These are phyloP conservation scores for Cladosporium cucumerinum DNA, from an alignment of 2,329 filamentous ascomycete species.

Conservation along the genomic window DNA sequence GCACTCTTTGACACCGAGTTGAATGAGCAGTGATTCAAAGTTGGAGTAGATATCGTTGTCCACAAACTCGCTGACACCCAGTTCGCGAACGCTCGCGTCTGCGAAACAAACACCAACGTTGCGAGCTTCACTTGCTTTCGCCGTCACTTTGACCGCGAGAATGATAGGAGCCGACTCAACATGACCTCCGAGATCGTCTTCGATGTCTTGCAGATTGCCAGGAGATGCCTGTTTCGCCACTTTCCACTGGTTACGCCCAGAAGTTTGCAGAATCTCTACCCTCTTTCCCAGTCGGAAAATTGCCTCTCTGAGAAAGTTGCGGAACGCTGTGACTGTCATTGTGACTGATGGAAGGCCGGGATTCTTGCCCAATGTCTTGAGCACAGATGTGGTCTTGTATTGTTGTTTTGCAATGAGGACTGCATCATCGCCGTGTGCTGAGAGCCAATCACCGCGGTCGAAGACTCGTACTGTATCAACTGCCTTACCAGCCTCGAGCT, in stretches of 20 bases:
- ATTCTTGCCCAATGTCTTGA: slow-evolving; percentile 81
- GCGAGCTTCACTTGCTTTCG: slow-evolving; percentile 80
- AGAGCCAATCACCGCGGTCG: slow-evolving; percentile 92
- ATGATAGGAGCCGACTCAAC: slow-evolving; percentile 92
- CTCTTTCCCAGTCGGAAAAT: slow-evolving; percentile 88
- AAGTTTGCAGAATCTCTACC: slow-evolving; percentile 82
- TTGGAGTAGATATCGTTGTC: slow-evolving; percentile 99
- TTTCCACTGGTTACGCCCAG: slow-evolving; percentile 85
- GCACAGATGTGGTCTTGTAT: slow-evolving; percentile 95
- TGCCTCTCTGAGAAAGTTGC: slow-evolving; percentile 90
- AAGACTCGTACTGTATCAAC: slow-evolving; percentile 87
- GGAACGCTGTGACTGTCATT: slow-evolving; percentile 90
- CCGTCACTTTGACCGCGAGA: slow-evolving; percentile 85
- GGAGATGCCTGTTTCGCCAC: slow-evolving; percentile 80
- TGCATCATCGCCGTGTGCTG: slow-evolving; percentile 83
- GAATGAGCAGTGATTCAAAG: slow-evolving; percentile 92
- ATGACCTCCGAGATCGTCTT: slow-evolving; percentile 86
- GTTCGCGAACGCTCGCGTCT: slow-evolving; percentile 90
- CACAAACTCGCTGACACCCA: slow-evolving; percentile 96
- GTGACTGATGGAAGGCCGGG: slow-evolving; percentile 90
- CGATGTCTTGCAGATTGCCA: slow-evolving; percentile 92
- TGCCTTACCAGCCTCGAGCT: slow-evolving; percentile 66
- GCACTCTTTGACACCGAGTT: slow-evolving; percentile 92
- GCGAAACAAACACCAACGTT: slow-evolving; percentile 95
- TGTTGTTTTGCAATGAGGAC: slow-evolving; percentile 77